phyloP scores from a whole-genome alignment of 2,329 filamentous ascomycete species.

The Graphilbum fragrans region DNA sequence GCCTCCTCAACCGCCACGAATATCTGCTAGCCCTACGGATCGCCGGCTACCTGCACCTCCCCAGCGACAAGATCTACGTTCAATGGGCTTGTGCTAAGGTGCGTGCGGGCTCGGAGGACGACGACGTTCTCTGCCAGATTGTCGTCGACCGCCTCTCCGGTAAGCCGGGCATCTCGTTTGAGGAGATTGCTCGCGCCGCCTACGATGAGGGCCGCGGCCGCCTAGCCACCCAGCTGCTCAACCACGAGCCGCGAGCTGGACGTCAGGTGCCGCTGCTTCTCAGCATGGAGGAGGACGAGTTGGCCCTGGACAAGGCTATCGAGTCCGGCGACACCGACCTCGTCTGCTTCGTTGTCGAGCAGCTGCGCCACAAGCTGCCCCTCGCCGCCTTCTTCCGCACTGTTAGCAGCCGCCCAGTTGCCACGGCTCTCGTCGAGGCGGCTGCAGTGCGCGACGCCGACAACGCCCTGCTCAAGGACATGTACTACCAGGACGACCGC shows the following conservation, averaged over 20 bases:
- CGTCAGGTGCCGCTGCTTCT: conserved; percentile 88
- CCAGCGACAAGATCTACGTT: conserved; percentile 83
- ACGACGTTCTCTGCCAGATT: conserved; percentile 73
- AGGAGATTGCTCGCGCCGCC: conserved; percentile 81
- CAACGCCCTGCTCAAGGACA: conserved; percentile 77
- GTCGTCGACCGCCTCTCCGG: conserved; percentile 80
- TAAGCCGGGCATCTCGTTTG: conserved; percentile 89
- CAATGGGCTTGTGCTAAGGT: conserved; percentile 97
- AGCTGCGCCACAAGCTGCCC: conserved; percentile 81
- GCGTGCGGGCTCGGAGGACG: conserved; percentile 69
- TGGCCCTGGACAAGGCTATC: conserved; percentile 91
- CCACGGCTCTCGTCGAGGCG: conserved; percentile 80
- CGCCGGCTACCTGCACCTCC: conserved; percentile 74
- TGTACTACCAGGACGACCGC: conserved; percentile 95
- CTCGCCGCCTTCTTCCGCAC: conserved; percentile 85
- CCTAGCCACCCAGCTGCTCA: conserved; percentile 82
- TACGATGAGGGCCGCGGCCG: conserved; percentile 85
- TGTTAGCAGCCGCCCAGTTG: conserved; percentile 74
- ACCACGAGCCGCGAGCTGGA: conserved; percentile 89
- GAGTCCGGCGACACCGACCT: conserved; percentile 92
- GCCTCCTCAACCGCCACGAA: conserved; percentile 79
- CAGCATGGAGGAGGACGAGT: conserved; percentile 89
- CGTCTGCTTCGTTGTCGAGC: conserved; percentile 76
- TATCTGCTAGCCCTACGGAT: conserved; percentile 84
- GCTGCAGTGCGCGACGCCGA: conserved; percentile 58